Evolutionary conservation across 2,329 filamentous ascomycete species (phyloP).

Genomic region (Taxawa tesnikishii): DNA sequence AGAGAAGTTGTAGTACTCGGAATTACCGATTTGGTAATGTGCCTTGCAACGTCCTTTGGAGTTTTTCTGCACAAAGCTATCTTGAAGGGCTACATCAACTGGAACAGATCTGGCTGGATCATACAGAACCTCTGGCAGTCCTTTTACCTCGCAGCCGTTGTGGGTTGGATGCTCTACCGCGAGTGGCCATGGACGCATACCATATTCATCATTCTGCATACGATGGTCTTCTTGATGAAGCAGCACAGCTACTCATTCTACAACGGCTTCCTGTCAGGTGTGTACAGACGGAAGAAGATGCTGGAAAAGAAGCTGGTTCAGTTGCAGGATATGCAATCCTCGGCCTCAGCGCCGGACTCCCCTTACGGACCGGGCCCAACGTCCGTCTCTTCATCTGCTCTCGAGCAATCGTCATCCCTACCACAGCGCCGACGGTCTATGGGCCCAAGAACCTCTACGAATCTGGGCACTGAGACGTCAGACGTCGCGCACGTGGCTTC

Average conservation of each 20-base stretch:
- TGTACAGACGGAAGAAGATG: slow-evolving; percentile 42
- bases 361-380: slow-evolving; percentile 5
- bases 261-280: slow-evolving; percentile 51
- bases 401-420: not conserved
- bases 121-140: slow-evolving; percentile 65
- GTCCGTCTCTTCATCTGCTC: not conserved
- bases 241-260: slow-evolving; percentile 71
- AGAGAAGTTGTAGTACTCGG: slow-evolving; percentile 38
- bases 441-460: slow-evolving; percentile 27
- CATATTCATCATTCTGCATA: slow-evolving; percentile 64
- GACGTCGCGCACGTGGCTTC: slow-evolving; percentile 50
- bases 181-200: slow-evolving; percentile 79
- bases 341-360: slow-evolving; percentile 24
- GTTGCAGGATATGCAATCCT: slow-evolving; percentile 41
- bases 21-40: slow-evolving; percentile 59
- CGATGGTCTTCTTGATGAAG: slow-evolving; percentile 70
- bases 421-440: slow-evolving; percentile 17
- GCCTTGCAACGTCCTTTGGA: slow-evolving; percentile 50
- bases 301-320: slow-evolving; percentile 41
- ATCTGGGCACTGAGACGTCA: slow-evolving; percentile 33
- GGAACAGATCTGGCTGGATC: slow-evolving; percentile 60
- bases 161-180: slow-evolving; percentile 55
- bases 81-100: slow-evolving; percentile 47
- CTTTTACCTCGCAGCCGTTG: slow-evolving; percentile 46
- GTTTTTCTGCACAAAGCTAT: slow-evolving; percentile 54